Conservation (phyloP, 345 rosid species). For the Linum trigynum region DNA sequence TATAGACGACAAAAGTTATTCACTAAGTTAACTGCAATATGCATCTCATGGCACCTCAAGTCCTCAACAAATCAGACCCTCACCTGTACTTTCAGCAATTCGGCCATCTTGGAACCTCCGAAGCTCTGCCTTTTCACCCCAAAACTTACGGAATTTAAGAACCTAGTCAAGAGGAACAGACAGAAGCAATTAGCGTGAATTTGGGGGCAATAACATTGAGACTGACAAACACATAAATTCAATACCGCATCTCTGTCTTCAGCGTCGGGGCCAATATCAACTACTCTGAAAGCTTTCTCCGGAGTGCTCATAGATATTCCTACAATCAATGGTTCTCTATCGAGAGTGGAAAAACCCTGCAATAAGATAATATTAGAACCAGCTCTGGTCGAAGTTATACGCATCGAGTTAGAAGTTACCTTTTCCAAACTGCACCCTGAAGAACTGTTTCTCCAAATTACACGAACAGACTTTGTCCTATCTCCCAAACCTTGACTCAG, state of each 20-base stretch:
- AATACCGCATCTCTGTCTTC: constrained; percentile 83
- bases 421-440: constrained; percentile 49
- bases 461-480: constrained; percentile 64
- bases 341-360: constrained; percentile 68
- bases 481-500: constrained; percentile 69
- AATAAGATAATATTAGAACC: constrained; percentile 12
- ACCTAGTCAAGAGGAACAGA: constrained; percentile 34
- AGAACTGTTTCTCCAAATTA: constrained; percentile 60
- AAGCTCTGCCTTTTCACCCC: constrained; percentile 91
- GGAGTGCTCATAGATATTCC: constrained; percentile 66
- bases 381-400: neutral
- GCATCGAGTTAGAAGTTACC: constrained; percentile 27
- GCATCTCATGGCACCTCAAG: constrained; percentile 5
- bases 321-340: constrained; percentile 52
- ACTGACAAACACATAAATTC: constrained; percentile 2
- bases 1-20: constrained; percentile 13
- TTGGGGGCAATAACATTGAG: neutral
- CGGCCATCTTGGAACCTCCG: constrained; percentile 88
- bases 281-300: constrained; percentile 62
- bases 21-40: neutral
- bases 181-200: constrained; percentile 2
- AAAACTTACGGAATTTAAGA: constrained; percentile 58
- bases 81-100: constrained; percentile 92
- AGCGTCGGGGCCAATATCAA: constrained; percentile 87
- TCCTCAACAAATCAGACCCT: constrained; percentile 14